phyloP scores from a whole-genome alignment of 352 stramenopile species.

The Phytophthora constricta region DNA sequence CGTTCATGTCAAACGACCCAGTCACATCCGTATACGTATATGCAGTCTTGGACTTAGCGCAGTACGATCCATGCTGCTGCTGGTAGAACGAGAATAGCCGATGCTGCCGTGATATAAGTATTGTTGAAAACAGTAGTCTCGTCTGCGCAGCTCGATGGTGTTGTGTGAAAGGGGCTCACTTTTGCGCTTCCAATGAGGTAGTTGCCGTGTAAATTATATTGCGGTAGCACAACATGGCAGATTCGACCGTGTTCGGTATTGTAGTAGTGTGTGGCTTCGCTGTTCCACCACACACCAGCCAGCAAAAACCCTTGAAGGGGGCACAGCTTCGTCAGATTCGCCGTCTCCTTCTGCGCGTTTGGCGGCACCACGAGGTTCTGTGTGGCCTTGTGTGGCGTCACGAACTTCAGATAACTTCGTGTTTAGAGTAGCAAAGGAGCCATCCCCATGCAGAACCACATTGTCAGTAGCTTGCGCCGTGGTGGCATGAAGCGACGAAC shows the following conservation, averaged over 20 bases:
- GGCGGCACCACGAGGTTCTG: neutral
- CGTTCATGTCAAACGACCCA: conserved; percentile 23
- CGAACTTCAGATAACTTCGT: conserved; percentile 7
- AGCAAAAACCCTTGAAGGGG: conserved; percentile 9
- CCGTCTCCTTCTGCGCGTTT: neutral
- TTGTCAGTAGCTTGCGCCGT: neutral
- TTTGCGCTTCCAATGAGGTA: conserved; percentile 8
- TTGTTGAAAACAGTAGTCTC: conserved; percentile 12
- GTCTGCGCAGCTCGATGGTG: conserved; percentile 4
- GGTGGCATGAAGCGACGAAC: neutral
- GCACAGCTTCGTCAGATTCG: neutral
- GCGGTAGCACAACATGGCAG: conserved; percentile 5
- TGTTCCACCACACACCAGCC: conserved; percentile 11
- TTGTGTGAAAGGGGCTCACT: neutral
- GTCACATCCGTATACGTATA: conserved; percentile 4
- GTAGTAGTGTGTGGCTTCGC: conserved; percentile 16
- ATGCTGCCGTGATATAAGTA: conserved; percentile 25
- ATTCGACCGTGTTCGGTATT: neutral
- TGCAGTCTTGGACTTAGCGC: conserved; percentile 4
- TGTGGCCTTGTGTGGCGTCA: neutral
- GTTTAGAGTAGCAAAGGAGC: conserved; percentile 9
- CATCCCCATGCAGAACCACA: conserved; percentile 5
- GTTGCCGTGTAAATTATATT: conserved; percentile 9
- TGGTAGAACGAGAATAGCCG: conserved; percentile 21
- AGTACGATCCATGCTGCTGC: conserved; percentile 8